Percentiles rank a stretch among this genome's conserved stretches.
Evolutionary conservation across 257 asterid species (phyloP).

Genomic region (Solanum sitiens): DNA sequence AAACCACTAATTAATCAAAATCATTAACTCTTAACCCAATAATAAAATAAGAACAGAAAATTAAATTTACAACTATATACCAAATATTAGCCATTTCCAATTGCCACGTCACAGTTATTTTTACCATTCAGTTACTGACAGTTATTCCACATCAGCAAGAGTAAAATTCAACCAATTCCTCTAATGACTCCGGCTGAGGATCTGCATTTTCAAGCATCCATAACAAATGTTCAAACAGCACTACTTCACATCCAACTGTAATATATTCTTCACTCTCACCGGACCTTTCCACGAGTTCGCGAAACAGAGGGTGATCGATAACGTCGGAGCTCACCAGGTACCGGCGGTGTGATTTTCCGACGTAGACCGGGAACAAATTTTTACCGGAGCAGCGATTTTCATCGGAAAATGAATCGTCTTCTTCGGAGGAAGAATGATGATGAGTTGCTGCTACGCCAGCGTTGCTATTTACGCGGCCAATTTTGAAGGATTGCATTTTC

Average conservation of each 20-base stretch:
- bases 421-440: not conserved
- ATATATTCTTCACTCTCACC: conserved; percentile 19
- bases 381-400: not conserved
- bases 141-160: conserved; percentile 37
- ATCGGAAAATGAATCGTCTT: not conserved
- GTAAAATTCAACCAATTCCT: conserved; percentile 66
- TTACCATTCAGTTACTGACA: conserved; percentile 7
- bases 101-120: conserved; percentile 3
- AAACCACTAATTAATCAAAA: conserved; percentile 3
- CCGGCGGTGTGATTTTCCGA: conserved; percentile 82
- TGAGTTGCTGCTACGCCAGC: conserved; percentile 20
- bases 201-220: conserved; percentile 85
- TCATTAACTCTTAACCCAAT: conserved; percentile 20
- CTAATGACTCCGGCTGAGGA: conserved; percentile 75
- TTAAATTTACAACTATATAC: conserved; percentile 29
- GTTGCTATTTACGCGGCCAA: conserved; percentile 36
- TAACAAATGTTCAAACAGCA: conserved; percentile 77
- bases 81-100: conserved; percentile 15
- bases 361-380: conserved; percentile 56
- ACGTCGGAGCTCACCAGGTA: conserved; percentile 70
- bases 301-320: conserved; percentile 71
- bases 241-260: conserved; percentile 77
- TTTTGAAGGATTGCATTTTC: conserved; percentile 93
- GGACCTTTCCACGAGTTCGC: conserved; percentile 55
- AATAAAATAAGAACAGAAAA: not conserved